These are phyloP conservation scores for Viola odorata DNA, from an alignment of 345 rosid genomes.

Conservation along the genomic window DNA sequence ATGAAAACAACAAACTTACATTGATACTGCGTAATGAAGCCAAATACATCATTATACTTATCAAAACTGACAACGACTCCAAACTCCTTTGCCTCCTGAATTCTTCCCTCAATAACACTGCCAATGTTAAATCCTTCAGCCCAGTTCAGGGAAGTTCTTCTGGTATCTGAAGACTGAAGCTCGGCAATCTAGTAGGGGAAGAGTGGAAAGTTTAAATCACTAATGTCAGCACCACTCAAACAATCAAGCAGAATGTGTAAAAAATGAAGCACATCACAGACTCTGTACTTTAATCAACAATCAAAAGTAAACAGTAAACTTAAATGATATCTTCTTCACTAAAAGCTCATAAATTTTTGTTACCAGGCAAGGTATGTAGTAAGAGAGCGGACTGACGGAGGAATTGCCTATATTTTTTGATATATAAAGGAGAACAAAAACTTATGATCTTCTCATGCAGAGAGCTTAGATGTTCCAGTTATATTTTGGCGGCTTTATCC, in stretches of 20 bases:
- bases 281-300: not conserved
- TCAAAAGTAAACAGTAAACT: not conserved
- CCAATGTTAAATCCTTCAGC: slow-evolving; percentile 69
- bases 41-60: slow-evolving; percentile 51
- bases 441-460: too few relatives aligned
- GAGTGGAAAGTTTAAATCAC: not conserved
- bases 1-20: slow-evolving; percentile 40
- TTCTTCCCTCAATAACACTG: slow-evolving; percentile 57
- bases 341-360: too few relatives aligned
- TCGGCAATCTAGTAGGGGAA: slow-evolving; percentile 49
- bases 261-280: not conserved
- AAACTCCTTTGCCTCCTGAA: slow-evolving; percentile 65
- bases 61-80: slow-evolving; percentile 80
- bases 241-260: not conserved
- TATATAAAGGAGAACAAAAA: too few relatives aligned
- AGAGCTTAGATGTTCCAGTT: too few relatives aligned
- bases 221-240: not conserved
- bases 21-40: slow-evolving; percentile 76
- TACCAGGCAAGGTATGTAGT: too few relatives aligned
- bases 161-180: slow-evolving; percentile 49
- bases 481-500: too few relatives aligned
- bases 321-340: too few relatives aligned
- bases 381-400: too few relatives aligned
- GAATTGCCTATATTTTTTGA: too few relatives aligned
- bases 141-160: slow-evolving; percentile 53